phyloP scores from a whole-genome alignment of 345 rosid genomes.

The Abelmoschus esculentus region DNA sequence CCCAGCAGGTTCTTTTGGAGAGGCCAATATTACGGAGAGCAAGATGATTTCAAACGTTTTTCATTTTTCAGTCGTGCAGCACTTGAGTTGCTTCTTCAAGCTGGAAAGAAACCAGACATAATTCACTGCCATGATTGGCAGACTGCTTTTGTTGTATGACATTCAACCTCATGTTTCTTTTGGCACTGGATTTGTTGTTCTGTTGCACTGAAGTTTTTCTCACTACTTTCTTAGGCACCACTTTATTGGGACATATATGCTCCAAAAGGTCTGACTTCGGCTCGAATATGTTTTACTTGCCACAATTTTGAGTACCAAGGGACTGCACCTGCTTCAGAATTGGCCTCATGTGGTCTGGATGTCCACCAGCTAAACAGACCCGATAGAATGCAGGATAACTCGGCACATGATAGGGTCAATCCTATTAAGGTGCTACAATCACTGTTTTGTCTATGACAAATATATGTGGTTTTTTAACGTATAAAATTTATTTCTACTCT shows the following conservation, averaged over 20 bases:
- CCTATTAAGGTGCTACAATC: slow-evolving; percentile 60
- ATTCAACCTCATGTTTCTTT: slow-evolving; percentile 4
- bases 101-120: slow-evolving; percentile 92
- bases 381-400: slow-evolving; percentile 95
- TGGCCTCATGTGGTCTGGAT: slow-evolving; percentile 94
- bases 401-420: slow-evolving; percentile 68
- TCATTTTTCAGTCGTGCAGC: slow-evolving; percentile 97
- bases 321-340: slow-evolving; percentile 68
- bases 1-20: slow-evolving; percentile 93
- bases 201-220: background rate
- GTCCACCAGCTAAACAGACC: slow-evolving; percentile 82
- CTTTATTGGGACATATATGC: slow-evolving; percentile 92
- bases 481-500: slow-evolving; percentile 13
- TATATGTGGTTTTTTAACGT: background rate
- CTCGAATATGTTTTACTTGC: slow-evolving; percentile 95
- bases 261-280: slow-evolving; percentile 87
- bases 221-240: slow-evolving; percentile 60
- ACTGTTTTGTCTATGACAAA: background rate
- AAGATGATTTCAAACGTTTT: slow-evolving; percentile 89
- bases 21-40: slow-evolving; percentile 86
- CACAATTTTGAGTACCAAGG: slow-evolving; percentile 99
- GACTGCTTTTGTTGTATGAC: slow-evolving; percentile 91
- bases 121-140: slow-evolving; percentile 99
- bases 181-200: slow-evolving; percentile 9
- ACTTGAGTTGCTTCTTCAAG: slow-evolving; percentile 78